phyloP scores from a whole-genome alignment of 2,329 filamentous ascomycete genomes.

The Decorospora gaudefroyi region DNA sequence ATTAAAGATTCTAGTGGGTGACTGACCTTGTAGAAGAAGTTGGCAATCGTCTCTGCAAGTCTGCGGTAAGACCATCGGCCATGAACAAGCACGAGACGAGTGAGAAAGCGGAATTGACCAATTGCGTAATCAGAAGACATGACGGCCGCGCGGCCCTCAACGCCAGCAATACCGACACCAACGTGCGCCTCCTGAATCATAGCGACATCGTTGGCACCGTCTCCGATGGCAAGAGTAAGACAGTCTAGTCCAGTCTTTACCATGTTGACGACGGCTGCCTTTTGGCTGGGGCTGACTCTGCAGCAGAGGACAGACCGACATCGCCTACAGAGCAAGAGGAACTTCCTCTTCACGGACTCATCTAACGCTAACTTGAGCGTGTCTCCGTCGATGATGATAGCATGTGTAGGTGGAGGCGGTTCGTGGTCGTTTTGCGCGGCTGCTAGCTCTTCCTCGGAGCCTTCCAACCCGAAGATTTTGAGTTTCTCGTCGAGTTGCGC shows the following conservation, averaged over 20 bases:
- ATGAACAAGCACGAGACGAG: constrained; percentile 78
- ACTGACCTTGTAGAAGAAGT: constrained; percentile 95
- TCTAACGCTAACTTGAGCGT: constrained; percentile 86
- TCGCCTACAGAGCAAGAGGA: constrained; percentile 92
- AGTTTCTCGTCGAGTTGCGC: constrained; percentile 76
- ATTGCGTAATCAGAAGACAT: constrained; percentile 87
- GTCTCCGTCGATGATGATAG: constrained; percentile 92
- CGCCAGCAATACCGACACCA: constrained; percentile 84
- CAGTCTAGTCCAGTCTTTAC: constrained; percentile 94
- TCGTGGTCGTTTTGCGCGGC: constrained; percentile 81
- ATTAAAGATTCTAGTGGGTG: background rate
- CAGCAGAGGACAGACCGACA: constrained; percentile 97
- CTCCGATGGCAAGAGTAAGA: constrained; percentile 90
- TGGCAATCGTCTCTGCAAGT: constrained; percentile 89
- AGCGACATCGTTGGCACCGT: constrained; percentile 88
- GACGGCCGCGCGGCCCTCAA: constrained; percentile 83
- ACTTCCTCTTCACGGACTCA: constrained; percentile 84
- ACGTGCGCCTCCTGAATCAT: constrained; percentile 94
- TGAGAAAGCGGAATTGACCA: constrained; percentile 83
- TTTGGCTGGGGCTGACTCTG: constrained; percentile 94
- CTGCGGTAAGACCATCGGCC: constrained; percentile 93
- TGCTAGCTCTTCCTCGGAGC: constrained; percentile 81
- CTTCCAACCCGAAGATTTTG: constrained; percentile 73
- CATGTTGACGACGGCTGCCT: constrained; percentile 94
- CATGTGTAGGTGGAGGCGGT: constrained; percentile 84